Percentiles rank a stretch among this genome's conserved stretches.
phyloP scores from a whole-genome alignment of 2,329 filamentous ascomycete species.

The Sporothrix inflata region DNA sequence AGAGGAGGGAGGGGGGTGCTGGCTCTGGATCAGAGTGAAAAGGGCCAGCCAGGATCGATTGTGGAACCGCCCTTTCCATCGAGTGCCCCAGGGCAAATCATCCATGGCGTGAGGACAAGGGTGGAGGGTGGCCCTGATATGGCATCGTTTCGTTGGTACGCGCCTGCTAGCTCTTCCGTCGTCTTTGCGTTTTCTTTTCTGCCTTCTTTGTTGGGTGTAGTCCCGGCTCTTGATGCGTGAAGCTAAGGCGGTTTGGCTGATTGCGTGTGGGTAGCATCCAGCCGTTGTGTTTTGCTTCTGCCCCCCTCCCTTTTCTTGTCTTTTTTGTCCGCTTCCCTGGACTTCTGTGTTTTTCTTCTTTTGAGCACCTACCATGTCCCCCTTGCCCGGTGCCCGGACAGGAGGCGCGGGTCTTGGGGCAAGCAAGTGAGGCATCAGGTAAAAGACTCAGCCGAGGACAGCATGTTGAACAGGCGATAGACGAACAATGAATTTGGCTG shows the following conservation, averaged over 20 bases:
- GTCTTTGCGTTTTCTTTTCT: conserved; percentile 17
- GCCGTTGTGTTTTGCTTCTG: conserved; percentile 10
- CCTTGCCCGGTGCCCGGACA: not conserved
- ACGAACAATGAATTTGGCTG: not conserved
- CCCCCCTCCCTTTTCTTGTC: conserved; percentile 4
- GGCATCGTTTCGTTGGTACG: conserved; percentile 9
- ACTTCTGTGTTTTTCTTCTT: not conserved
- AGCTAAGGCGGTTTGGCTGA: conserved; percentile 12
- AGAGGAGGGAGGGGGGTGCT: not conserved
- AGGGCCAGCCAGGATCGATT: not conserved
- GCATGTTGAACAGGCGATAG: not conserved
- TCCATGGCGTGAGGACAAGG: conserved; percentile 23
- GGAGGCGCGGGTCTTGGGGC: not conserved
- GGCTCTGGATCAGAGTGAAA: not conserved
- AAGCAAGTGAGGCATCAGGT: not conserved
- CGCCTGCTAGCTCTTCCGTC: not conserved
- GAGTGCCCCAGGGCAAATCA: conserved; percentile 21
- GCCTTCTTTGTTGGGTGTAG: conserved; percentile 29
- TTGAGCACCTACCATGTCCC: not conserved
- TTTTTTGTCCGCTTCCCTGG: not conserved
- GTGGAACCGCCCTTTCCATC: conserved; percentile 4
- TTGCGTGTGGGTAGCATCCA: conserved; percentile 24
- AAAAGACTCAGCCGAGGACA: conserved; percentile 12
- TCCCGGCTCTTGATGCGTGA: conserved; percentile 25
- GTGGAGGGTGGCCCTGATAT: conserved; percentile 20